Evolutionary conservation across 306 rosid genomes (phyloP).

Genomic region (Trifolium subterraneum): DNA sequence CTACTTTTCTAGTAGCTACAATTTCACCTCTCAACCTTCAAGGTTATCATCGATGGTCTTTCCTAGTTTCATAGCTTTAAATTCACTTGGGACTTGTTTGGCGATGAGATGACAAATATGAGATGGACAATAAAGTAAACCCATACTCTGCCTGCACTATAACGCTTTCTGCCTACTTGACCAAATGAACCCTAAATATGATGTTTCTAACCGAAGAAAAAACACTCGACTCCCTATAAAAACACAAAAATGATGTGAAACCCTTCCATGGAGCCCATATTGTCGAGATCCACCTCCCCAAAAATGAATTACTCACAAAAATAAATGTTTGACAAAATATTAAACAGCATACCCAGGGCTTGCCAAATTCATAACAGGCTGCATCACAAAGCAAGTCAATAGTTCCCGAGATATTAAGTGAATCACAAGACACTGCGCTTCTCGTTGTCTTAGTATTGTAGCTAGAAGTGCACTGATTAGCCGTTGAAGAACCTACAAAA

Average conservation of each 20-base stretch:
- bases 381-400: slow-evolving; percentile 85
- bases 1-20: too few species aligned
- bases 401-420: slow-evolving; percentile 88
- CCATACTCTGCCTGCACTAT: slow-evolving; percentile 18
- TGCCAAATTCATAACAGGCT: slow-evolving; percentile 87
- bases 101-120: slow-evolving; percentile 23
- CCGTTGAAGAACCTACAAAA: slow-evolving; percentile 78
- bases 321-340: slow-evolving; percentile 29
- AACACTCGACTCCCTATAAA: background rate
- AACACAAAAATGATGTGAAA: background rate
- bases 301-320: slow-evolving; percentile 20
- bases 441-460: slow-evolving; percentile 73
- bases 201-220: slow-evolving; percentile 16
- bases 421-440: slow-evolving; percentile 85
- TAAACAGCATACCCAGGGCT: slow-evolving; percentile 87
- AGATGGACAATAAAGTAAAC: slow-evolving; percentile 8
- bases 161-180: slow-evolving; percentile 21
- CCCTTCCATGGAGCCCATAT: slow-evolving; percentile 16
- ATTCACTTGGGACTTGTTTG: slow-evolving; percentile 18
- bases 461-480: slow-evolving; percentile 87
- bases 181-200: slow-evolving; percentile 19
- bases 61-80: slow-evolving; percentile 34
- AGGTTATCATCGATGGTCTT: too few species aligned
- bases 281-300: slow-evolving; percentile 5
- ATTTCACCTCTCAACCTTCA: too few species aligned